Base-by-base conservation (phyloP, 140 eudicot genomes). In the Eryngium alpinum region DNA sequence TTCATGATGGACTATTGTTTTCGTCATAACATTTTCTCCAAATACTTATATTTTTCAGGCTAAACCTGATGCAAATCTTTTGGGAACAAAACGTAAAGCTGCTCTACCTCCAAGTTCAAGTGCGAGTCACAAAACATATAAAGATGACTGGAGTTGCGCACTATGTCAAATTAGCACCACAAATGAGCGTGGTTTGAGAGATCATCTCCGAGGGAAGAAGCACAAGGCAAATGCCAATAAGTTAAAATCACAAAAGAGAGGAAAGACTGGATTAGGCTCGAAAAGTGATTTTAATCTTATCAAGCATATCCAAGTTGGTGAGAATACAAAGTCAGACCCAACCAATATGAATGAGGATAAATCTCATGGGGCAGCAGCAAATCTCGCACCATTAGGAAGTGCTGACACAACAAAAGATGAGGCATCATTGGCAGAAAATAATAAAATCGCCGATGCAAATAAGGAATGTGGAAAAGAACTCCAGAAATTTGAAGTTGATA, bases 171-270 rank as follows among this genome's bases (percentile, higher is more conserved):
- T 94, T 57, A 85, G 85, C 53, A 86, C 91, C 81, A 91, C 96
- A 72, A 86, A 92, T 46, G 91, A 86, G 78, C 86, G 44, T 38
- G 86, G 84, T 52, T 74, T 94, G 44, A 83, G 82, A 24, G 89
- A 86, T 9, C 97, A 93, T 69, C 65, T 91, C 19, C 77, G 79
- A 38, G 46, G 46, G 46, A 38, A 38, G 46, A 38, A 82, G 53
- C 98, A 94, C 85, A 90, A 86, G 71, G 34, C 83, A 14, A 89
- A 86, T 76, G 94, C 86, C 81, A 91, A 84, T 31, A 90, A 77
- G 46, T 46, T 92, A 38, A 73, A 67, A 33, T 83, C 88, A 28
- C 79, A 85, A 57, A 88, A 71, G 81, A 81, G 75, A 1, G 93
- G 96, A 25, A 80, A 80, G 49, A 88, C 88, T 33, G 93, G 91